Percentiles rank a stretch among this genome's conserved stretches.
These are phyloP conservation scores for Clarireedia hainanense DNA, from an alignment of 2,329 filamentous ascomycete genomes.

Conservation along the genomic window DNA sequence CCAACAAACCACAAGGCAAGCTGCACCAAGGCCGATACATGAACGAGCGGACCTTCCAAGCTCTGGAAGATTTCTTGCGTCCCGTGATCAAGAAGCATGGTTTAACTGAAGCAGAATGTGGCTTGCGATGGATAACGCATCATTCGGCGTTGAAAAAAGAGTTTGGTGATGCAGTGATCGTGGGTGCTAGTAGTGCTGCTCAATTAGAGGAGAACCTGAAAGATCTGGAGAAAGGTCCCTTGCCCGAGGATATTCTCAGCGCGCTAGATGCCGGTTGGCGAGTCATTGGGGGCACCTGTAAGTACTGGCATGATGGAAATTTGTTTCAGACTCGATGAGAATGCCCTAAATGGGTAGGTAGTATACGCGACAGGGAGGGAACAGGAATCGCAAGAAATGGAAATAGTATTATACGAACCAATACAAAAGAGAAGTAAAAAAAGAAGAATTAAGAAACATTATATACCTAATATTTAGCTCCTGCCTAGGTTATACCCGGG, in stretches of 20 bases:
- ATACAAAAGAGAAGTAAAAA: no score
- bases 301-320: not conserved
- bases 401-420: no score
- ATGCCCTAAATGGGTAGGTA: no score
- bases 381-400: no score
- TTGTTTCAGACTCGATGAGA: no score
- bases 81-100: slow-evolving; percentile 58
- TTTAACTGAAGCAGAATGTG: slow-evolving; percentile 63
- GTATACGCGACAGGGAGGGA: no score
- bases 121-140: slow-evolving; percentile 65
- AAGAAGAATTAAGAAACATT: no score
- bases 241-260: slow-evolving; percentile 69
- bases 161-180: slow-evolving; percentile 50
- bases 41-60: slow-evolving; percentile 54
- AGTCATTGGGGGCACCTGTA: not conserved
- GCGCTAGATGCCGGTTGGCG: slow-evolving; percentile 71
- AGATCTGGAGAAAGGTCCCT: slow-evolving; percentile 57
- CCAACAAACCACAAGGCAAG: slow-evolving; percentile 40
- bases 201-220: slow-evolving; percentile 52
- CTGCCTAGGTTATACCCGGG: no score
- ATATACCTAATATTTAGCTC: no score
- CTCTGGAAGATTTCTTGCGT: slow-evolving; percentile 57
- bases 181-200: slow-evolving; percentile 49
- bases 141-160: slow-evolving; percentile 53
- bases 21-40: slow-evolving; percentile 52